Base-by-base conservation (phyloP, 441 rosid genomes). In the Populus trichocarpa region DNA sequence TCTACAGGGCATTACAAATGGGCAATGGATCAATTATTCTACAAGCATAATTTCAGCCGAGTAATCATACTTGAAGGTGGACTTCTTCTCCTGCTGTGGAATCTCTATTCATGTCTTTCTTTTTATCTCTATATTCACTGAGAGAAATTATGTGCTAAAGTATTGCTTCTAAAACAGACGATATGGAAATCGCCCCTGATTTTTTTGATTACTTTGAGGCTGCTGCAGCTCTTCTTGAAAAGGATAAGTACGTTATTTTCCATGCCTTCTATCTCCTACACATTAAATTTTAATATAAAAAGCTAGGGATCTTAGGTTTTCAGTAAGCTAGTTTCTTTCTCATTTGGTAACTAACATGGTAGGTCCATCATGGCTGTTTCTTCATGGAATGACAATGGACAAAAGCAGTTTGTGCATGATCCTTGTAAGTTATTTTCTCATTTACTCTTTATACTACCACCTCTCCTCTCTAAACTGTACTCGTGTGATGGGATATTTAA, bases 341-440 rank as follows among this genome's bases (percentile, higher is more conserved):
- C 71, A 64, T 30, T 53, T 35, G 23, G n/a, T 36, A 28, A 35
- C 50, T 61, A 26, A 32, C 68, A 11, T 83, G 69, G 40, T 88
- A 96, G 98, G 90, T 90, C 99, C 86, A 91, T 96, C 71, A 90
- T 96, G 98, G 99, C 97, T 77, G 96, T 91, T 84, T 96, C 99
- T 78, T 96, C 99, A 30, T 96, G 99, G 99, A 96, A 96, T 93
- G 99, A 96, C 91, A 96, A 96, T 84, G 99, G 99, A 33, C 99
- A 96, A 87, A 94, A 86, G 87, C 98, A 92, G 81, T 94, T 94
- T 82, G 99, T 96, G 79, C 90, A 94, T 75, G 98, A 96, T 83
- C 96, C 98, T 67, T 84, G 96, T 91, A 87, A 90, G 95, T 82
- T 70, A 64, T 77, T 75, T 67, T 50, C 57, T 50, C 57, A 14